A percentile compares a stretch with the other conserved stretches of the same genome.
phyloP scores from a whole-genome alignment of 805 yeast species.

The Saccharomyces mikatae region DNA sequence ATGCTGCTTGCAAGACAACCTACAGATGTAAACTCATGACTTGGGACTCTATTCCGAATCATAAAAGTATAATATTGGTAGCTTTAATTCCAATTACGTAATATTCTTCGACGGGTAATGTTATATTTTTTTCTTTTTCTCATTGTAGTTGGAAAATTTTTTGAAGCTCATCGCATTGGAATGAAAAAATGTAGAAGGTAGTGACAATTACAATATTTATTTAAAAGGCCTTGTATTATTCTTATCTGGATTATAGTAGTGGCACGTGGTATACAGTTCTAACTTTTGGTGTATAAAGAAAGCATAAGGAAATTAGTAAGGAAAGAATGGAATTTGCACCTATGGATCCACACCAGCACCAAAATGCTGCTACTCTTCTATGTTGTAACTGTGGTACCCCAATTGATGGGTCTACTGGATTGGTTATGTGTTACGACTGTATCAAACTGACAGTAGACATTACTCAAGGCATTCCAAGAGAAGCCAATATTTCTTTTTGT shows the following conservation, averaged over 20 bases:
- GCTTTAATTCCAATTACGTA: background rate
- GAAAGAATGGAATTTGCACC: constrained; percentile 32
- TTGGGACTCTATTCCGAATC: background rate
- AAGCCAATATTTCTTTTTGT: constrained; percentile 87
- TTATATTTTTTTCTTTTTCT: background rate
- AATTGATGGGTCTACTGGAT: constrained; percentile 88
- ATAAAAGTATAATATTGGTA: background rate
- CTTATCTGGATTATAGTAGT: background rate
- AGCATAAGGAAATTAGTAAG: background rate
- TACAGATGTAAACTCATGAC: background rate
- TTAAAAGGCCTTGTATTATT: too few species aligned
- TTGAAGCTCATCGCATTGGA: constrained; percentile 17
- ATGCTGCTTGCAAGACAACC: background rate
- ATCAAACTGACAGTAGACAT: constrained; percentile 88
- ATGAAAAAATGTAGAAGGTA: background rate
- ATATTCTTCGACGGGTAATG: background rate
- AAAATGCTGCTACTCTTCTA: constrained; percentile 68
- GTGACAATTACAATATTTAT: background rate
- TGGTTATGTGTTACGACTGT: constrained; percentile 97
- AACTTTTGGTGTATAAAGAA: background rate
- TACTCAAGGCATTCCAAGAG: constrained; percentile 90
- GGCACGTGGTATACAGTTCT: background rate
- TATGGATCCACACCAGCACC: constrained; percentile 27
- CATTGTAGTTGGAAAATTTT: constrained; percentile 12
- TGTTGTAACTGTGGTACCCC: constrained; percentile 99